Base-by-base conservation (phyloP, 2,329 filamentous ascomycete species). In the Fusarium zealandicum region DNA sequence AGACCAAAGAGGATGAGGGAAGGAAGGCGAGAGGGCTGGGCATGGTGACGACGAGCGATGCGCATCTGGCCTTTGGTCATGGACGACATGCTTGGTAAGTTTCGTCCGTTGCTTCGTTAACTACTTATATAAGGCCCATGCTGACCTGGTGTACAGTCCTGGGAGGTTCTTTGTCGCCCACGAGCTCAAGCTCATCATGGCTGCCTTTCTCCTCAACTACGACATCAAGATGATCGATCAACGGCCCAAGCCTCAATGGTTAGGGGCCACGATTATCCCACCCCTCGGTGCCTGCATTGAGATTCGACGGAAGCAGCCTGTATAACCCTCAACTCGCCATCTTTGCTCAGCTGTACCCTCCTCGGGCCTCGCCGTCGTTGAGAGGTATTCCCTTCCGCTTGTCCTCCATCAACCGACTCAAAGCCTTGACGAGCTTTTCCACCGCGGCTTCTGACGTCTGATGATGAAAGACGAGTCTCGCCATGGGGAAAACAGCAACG, bases 161-260 rank as follows among this genome's bases (percentile, higher is more conserved):
- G 82, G 82, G 0, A 75, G 82, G 0, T 85, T 85, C 71, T 84
- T 84, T 52, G 81, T 82, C 0, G 76, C 80, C 0, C 76, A 82
- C 51, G 81, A 83, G 65, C 70, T 83, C 12, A 85, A 85, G 66
- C 80, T 85, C 65, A 72, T 83, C 12, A 63, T 83, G 28, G 73
- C 79, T 1, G 76, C 82, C 46, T 63, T 84, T 16, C 60, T 84
- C 1, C 66, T 79, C 30, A 80, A 83, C 53, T 85, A 83, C 61
- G 82, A 85, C 20, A 69, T 83, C 51, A 76, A 78, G 58, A 73
- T 69, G 27, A 61, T 81, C 6, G 64, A 68, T 0, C 51, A 72
- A 8, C 68, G 71, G 9, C 79, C 80, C 1, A 71, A 73, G 51
- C 69, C 74, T 6, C 66, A 75, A 36, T 80, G 78, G 73, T 61